These are phyloP conservation scores for Apocynum venetum DNA, from an alignment of 257 asterid species.

Conservation along the genomic window DNA sequence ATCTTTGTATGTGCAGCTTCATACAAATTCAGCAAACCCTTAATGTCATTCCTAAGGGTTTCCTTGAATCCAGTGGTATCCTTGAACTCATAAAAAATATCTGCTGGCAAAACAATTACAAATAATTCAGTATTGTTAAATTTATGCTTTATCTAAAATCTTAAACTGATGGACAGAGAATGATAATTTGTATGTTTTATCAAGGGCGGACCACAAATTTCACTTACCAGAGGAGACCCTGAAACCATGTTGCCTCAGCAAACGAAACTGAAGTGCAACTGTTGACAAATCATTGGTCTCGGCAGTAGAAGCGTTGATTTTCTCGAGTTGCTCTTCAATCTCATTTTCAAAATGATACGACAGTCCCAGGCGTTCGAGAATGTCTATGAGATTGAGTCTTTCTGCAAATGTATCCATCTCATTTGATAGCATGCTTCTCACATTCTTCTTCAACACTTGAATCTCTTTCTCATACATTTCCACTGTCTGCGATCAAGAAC, in stretches of 20 bases:
- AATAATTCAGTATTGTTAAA: background rate
- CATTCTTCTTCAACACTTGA: slow-evolving; percentile 29
- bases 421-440: slow-evolving; percentile 13
- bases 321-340: slow-evolving; percentile 22
- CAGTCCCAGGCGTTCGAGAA: slow-evolving; percentile 38
- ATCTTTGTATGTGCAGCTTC: slow-evolving; percentile 37
- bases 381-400: slow-evolving; percentile 25
- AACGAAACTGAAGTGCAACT: slow-evolving; percentile 28
- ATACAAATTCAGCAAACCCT: slow-evolving; percentile 26
- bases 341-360: slow-evolving; percentile 33
- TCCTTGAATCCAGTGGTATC: slow-evolving; percentile 21
- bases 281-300: slow-evolving; percentile 8
- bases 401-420: background rate
- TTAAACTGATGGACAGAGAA: too few species aligned
- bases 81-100: slow-evolving; percentile 25
- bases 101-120: too few species aligned
- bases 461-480: slow-evolving; percentile 13
- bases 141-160: too few species aligned
- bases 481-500: background rate
- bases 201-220: too few species aligned
- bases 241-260: slow-evolving; percentile 42
- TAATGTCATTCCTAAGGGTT: background rate
- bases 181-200: too few species aligned
- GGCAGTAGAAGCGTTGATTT: background rate
- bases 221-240: slow-evolving; percentile 30